These are phyloP conservation scores for Trypethelium eluteriae DNA, from an alignment of 495 filamentous ascomycete genomes.

Conservation along the genomic window DNA sequence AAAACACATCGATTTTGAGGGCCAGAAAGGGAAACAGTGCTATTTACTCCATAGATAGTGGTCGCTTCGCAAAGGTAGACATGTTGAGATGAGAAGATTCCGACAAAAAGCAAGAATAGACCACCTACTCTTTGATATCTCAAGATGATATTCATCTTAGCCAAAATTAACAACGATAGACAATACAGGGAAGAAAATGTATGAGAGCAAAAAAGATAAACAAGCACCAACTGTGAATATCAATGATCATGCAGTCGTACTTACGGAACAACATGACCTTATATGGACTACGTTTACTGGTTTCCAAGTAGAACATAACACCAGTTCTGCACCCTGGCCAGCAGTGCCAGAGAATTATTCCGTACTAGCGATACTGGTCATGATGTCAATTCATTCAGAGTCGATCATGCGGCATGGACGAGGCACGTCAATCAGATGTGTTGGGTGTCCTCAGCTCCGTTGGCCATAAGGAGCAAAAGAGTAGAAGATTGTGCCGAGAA, in stretches of 20 bases:
- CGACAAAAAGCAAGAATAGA: not conserved
- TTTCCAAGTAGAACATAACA: not conserved
- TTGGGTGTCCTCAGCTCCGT: not conserved
- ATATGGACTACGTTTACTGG: not conserved
- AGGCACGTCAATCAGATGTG: not conserved
- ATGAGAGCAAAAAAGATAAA: not conserved
- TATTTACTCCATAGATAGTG: not conserved
- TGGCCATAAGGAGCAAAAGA: not conserved
- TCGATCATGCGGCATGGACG: conserved; percentile 4
- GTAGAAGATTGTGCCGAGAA: not conserved
- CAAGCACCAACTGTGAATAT: not conserved
- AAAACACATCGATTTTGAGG: conserved; percentile 1
- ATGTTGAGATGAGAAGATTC: not conserved
- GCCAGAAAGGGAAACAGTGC: not conserved
- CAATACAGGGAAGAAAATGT: not conserved
- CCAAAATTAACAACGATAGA: not conserved
- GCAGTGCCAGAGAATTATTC: not conserved
- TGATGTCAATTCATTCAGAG: not conserved
- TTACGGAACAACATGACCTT: not conserved
- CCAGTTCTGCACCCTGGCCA: not conserved
- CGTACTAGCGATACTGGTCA: not conserved
- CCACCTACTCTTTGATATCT: not conserved
- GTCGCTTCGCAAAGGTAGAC: not conserved
- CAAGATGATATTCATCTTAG: not conserved
- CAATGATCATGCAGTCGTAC: not conserved